Base-by-base conservation (phyloP, 2,329 filamentous ascomycete species). In the Neofusicoccum sp. region DNA sequence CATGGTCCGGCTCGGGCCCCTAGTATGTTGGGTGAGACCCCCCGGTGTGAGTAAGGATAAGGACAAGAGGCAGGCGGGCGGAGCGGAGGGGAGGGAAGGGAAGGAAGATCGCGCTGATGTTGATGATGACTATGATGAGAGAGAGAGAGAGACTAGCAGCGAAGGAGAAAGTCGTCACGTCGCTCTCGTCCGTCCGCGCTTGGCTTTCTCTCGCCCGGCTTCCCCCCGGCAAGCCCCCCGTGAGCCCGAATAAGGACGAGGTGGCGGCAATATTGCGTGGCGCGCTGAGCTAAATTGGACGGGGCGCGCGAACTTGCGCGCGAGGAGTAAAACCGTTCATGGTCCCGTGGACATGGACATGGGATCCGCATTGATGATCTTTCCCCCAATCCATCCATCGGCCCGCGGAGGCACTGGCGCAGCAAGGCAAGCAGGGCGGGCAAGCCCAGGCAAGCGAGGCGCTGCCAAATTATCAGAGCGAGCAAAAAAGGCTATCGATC, bases 331-430 rank as follows among this genome's bases (percentile, higher is more conserved):
- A 56, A 56, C 48, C 48, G 30, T 56, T 56, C 36, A 56, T 56
- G 51, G 51, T 41, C 51, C 51, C 51, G 51, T 56, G 51, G 51
- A 44, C 51, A 56, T 56, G 51, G 51, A 56, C 51, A 56, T 43
- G 51, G 51, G 51, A 56, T 56, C 51, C 51, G 51, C 51, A 44
- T 43, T 41, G 51, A 56, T 56, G 51, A 56, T 56, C 51, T 43
- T 40, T 28, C 12, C 36, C 38, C 38, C 26, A 56, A 54, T 56
- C 48, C 51, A 56, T 56, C 51, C 36, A 34, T 41, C 36, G 36
- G 51, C 51, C 51, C 38, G 51, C 51, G 38, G n/a, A 43, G 38
- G 28, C 51, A 56, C 20, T 56, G 38, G 51, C 51, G 38, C 38
- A 43, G 49, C 49, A 54, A n/a, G 36, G 49, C 49, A 30, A 53